Conservation (phyloP, 495 filamentous ascomycete genomes). For the Letharia columbiana region DNA sequence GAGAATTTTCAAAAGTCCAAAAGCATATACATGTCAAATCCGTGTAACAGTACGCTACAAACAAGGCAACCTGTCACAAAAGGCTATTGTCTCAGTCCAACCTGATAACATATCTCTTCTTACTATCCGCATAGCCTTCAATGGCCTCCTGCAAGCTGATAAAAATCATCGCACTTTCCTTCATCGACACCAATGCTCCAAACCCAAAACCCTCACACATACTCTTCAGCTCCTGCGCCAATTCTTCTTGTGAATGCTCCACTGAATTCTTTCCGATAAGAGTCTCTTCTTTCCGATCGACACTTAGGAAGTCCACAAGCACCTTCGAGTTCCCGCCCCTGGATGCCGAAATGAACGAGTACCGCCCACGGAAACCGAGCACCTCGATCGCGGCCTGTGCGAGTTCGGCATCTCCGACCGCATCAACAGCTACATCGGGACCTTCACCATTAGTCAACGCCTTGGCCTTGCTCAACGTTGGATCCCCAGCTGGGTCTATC, state of each 20-base stretch:
- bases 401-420: slow-evolving; percentile 28
- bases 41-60: not conserved
- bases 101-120: slow-evolving; percentile 9
- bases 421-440: slow-evolving; percentile 33
- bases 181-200: slow-evolving; percentile 22
- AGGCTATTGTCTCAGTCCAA: not conserved
- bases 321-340: slow-evolving; percentile 26
- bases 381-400: slow-evolving; percentile 25
- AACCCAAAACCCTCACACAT: slow-evolving; percentile 24
- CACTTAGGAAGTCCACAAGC: slow-evolving; percentile 26
- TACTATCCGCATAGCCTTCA: slow-evolving; percentile 18
- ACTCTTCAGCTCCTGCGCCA: slow-evolving; percentile 17
- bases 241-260: slow-evolving; percentile 20
- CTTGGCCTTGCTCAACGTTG: slow-evolving; percentile 27
- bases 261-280: slow-evolving; percentile 30
- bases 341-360: slow-evolving; percentile 30
- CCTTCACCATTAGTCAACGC: slow-evolving; percentile 29
- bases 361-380: slow-evolving; percentile 24
- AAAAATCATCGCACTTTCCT: slow-evolving; percentile 25
- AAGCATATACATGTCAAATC: not conserved
- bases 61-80: too few species aligned
- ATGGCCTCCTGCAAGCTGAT: slow-evolving; percentile 25
- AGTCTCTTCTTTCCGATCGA: slow-evolving; percentile 29
- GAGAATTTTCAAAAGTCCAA: not conserved
- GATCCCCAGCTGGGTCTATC: slow-evolving; percentile 28